phyloP scores from a whole-genome alignment of 225 moss, liverwort and hornwort genomes.

The Neckera pumila region DNA sequence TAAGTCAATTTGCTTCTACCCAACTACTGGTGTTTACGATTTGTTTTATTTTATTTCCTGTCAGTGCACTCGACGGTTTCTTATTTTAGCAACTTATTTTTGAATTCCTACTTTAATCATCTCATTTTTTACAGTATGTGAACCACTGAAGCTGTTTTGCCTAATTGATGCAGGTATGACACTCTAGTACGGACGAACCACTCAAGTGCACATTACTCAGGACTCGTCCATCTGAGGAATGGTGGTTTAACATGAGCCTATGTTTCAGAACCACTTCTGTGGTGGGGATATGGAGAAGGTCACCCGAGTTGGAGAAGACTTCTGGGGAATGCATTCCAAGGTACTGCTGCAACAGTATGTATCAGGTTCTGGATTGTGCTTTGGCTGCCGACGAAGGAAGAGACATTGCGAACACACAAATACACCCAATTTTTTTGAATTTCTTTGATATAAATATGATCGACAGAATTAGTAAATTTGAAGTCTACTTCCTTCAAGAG shows the following conservation, averaged over 20 bases:
- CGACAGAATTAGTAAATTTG: not conserved
- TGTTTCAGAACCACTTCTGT: not conserved
- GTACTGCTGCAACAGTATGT: not conserved
- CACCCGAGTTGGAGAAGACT: not conserved
- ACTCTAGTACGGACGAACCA: not conserved
- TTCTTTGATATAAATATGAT: not conserved
- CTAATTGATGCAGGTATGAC: not conserved
- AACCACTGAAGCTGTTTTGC: not conserved
- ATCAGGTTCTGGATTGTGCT: not conserved
- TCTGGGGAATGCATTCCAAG: not conserved
- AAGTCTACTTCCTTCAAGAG: not conserved
- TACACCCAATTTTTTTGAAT: not conserved
- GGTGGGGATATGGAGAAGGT: not conserved
- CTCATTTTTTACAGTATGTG: not conserved
- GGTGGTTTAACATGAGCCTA: not conserved
- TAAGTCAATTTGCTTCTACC: constrained; percentile 1
- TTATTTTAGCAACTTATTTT: not conserved
- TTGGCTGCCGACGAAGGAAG: not conserved
- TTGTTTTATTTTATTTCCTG: not conserved
- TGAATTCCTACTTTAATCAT: not conserved
- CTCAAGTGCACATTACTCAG: not conserved
- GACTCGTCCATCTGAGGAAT: not conserved
- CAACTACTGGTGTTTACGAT: not conserved
- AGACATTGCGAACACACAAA: not conserved
- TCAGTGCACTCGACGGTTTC: not conserved